A percentile compares a stretch with the other conserved stretches of the same genome.
These are phyloP conservation scores for Verticillium longisporum DNA, from an alignment of 2,329 filamentous ascomycete genomes.

Conservation along the genomic window DNA sequence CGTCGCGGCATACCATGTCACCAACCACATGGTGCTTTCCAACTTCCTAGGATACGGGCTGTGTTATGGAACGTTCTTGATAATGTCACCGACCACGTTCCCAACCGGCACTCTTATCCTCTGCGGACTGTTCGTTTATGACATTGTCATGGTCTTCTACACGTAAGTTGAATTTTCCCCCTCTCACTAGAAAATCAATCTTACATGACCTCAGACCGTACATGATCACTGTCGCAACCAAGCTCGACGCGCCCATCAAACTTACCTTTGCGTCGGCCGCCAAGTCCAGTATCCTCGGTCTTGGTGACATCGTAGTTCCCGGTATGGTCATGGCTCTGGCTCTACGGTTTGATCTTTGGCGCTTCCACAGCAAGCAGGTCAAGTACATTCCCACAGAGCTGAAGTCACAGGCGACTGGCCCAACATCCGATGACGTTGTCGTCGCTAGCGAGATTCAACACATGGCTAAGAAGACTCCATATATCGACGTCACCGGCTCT, in stretches of 20 bases:
- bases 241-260: conserved; percentile 88
- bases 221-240: conserved; percentile 83
- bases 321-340: conserved; percentile 86
- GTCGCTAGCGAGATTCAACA: conserved; percentile 31
- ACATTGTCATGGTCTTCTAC: conserved; percentile 89
- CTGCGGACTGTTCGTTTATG: conserved; percentile 80
- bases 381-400: conserved; percentile 34
- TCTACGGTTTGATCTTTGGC: conserved; percentile 83
- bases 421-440: conserved; percentile 23
- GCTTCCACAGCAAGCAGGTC: conserved; percentile 68
- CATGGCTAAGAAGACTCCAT: conserved; percentile 35
- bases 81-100: conserved; percentile 87
- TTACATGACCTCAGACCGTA: conserved; percentile 52
- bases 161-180: conserved; percentile 46
- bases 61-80: conserved; percentile 72
- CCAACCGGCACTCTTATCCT: conserved; percentile 73
- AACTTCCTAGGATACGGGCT: conserved; percentile 85
- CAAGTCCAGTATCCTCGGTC: conserved; percentile 74
- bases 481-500: conserved; percentile 55
- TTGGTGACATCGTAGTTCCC: conserved; percentile 91
- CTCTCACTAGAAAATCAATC: conserved; percentile 11
- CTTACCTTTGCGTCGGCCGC: conserved; percentile 66
- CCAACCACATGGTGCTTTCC: conserved; percentile 51
- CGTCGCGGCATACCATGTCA: conserved; percentile 62
- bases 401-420: conserved; percentile 20